Evolutionary conservation across 176 grass and related monocot species (phyloP).

Genomic region (Triticum timopheevii): DNA sequence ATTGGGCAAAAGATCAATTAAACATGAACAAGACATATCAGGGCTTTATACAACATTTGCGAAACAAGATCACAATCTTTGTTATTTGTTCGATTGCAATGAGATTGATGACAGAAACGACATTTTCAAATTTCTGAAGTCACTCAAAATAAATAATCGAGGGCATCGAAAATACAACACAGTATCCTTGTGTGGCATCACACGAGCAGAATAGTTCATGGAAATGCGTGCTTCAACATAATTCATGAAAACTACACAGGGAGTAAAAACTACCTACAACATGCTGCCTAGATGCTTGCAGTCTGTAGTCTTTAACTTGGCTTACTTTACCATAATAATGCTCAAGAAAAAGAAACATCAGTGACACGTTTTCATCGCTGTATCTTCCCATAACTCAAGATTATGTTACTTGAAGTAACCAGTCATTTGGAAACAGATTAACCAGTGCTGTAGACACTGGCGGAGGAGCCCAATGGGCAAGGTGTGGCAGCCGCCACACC

Average conservation of each 20-base stretch:
- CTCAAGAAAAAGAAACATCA: neutral
- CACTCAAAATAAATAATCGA: conserved; percentile 4
- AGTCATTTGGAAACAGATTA: neutral
- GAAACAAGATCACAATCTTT: neutral
- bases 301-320: neutral
- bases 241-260: neutral
- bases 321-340: conserved; percentile 10
- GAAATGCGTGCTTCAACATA: conserved; percentile 17
- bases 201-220: neutral
- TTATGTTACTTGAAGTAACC: neutral
- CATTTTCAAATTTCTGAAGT: conserved; percentile 14
- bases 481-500: too few relatives aligned
- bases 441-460: neutral
- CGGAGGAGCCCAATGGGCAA: too few relatives aligned
- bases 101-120: neutral
- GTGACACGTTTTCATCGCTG: neutral
- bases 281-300: neutral
- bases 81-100: neutral
- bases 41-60: neutral
- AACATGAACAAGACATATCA: conserved; percentile 19
- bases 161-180: neutral
- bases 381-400: neutral
- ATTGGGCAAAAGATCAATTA: neutral
- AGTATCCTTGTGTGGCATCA: neutral
- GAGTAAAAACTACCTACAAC: conserved; percentile 22